phyloP scores from a whole-genome alignment of 2,329 filamentous ascomycete genomes.

The Fusarium nisikadoi region DNA sequence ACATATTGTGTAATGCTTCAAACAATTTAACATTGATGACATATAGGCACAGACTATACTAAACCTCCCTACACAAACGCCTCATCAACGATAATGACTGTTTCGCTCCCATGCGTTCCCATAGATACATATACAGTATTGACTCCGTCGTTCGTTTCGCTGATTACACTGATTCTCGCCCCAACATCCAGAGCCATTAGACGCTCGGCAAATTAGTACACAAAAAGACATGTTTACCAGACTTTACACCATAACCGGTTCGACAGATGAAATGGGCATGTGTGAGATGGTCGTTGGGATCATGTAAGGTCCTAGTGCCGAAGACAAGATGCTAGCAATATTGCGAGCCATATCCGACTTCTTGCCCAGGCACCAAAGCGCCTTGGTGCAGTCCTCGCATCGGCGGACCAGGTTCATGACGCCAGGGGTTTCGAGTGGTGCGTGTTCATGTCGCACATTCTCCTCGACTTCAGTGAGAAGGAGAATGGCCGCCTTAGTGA shows the following conservation, averaged over 20 bases:
- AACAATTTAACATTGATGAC: neutral
- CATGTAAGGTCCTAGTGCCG: conserved; percentile 42
- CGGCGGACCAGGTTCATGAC: conserved; percentile 47
- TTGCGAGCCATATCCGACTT: conserved; percentile 62
- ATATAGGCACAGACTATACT: neutral
- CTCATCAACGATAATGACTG: conserved; percentile 12
- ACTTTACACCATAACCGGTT: conserved; percentile 31
- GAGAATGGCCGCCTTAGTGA: conserved; percentile 58
- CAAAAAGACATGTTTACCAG: neutral
- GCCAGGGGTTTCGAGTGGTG: conserved; percentile 35
- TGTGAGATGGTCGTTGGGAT: conserved; percentile 33
- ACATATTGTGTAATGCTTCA: neutral
- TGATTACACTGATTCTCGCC: conserved; percentile 5
- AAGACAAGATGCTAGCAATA: conserved; percentile 42
- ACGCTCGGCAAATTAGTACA: conserved; percentile 2
- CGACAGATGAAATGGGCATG: conserved; percentile 23
- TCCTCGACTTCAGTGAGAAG: conserved; percentile 51
- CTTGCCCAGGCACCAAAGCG: conserved; percentile 64
- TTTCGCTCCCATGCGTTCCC: conserved; percentile 7
- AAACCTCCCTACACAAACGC: neutral
- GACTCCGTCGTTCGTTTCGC: conserved; percentile 15
- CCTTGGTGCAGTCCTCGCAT: conserved; percentile 61
- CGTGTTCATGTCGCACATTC: conserved; percentile 41
- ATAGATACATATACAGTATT: conserved; percentile 17
- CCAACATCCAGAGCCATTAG: conserved; percentile 4